Evolutionary conservation across 2,329 filamentous ascomycete species (phyloP).

Genomic region (Juglanconis sp.): DNA sequence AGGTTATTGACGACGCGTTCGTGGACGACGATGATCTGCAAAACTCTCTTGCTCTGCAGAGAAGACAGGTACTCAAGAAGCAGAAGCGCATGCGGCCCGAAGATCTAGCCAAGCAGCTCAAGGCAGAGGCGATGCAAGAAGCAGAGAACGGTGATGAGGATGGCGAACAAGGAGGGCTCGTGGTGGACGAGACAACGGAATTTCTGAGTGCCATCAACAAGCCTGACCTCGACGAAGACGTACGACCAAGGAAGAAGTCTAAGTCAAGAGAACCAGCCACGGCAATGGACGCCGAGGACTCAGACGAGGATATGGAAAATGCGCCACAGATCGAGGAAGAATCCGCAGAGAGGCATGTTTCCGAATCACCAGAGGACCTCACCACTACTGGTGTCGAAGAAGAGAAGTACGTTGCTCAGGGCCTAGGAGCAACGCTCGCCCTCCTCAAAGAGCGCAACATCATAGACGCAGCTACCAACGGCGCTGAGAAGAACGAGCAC

Average conservation of each 20-base stretch:
- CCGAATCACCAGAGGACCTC: slow-evolving; percentile 42
- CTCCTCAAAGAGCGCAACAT: slow-evolving; percentile 85
- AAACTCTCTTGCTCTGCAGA: slow-evolving; percentile 76
- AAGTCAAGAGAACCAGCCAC: slow-evolving; percentile 40
- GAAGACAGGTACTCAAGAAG: slow-evolving; percentile 83
- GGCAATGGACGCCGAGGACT: slow-evolving; percentile 40
- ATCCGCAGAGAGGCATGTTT: slow-evolving; percentile 42
- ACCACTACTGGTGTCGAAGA: slow-evolving; percentile 75
- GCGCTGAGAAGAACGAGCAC: slow-evolving; percentile 61
- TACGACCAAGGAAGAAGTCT: slow-evolving; percentile 46
- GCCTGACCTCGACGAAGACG: slow-evolving; percentile 54
- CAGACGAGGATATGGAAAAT: slow-evolving; percentile 47
- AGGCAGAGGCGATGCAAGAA: slow-evolving; percentile 57
- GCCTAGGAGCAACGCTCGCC: slow-evolving; percentile 77
- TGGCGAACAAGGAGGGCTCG: slow-evolving; percentile 55
- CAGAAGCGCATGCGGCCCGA: slow-evolving; percentile 83
- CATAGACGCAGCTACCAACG: slow-evolving; percentile 58
- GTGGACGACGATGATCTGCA: slow-evolving; percentile 93
- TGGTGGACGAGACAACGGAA: slow-evolving; percentile 95
- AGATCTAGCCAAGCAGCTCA: slow-evolving; percentile 80
- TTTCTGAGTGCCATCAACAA: slow-evolving; percentile 85
- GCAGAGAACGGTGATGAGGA: slow-evolving; percentile 43
- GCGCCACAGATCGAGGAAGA: slow-evolving; percentile 48
- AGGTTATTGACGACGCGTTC: slow-evolving; percentile 64
- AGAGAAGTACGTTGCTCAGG: slow-evolving; percentile 74